These are phyloP conservation scores for Paecilomyces niveus DNA, from an alignment of 2,329 filamentous ascomycete species.

Conservation along the genomic window DNA sequence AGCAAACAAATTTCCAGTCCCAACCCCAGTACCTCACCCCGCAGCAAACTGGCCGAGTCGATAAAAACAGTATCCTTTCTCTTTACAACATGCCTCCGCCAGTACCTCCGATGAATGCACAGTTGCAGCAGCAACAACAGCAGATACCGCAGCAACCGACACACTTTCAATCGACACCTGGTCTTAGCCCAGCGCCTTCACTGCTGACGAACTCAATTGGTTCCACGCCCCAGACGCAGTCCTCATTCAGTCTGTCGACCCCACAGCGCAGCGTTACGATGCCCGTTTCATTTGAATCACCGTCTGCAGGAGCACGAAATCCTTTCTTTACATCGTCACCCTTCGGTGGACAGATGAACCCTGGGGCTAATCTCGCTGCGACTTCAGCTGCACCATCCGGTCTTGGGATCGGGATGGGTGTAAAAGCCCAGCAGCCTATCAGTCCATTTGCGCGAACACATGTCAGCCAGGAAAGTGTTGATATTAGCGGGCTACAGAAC, in stretches of 20 bases:
- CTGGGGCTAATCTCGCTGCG: not conserved
- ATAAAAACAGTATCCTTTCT: conserved; percentile 41
- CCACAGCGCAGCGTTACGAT: conserved; percentile 23
- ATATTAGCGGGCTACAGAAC: conserved; percentile 39
- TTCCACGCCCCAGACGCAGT: conserved; percentile 17
- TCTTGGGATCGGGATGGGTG: conserved; percentile 9
- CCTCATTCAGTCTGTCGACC: conserved; percentile 12
- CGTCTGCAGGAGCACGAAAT: conserved; percentile 18
- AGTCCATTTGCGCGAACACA: conserved; percentile 22
- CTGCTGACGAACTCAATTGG: conserved; percentile 11
- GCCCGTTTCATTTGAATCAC: conserved; percentile 10
- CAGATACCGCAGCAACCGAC: conserved; percentile 10
- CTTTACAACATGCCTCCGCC: conserved; percentile 39
- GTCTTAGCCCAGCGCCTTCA: conserved; percentile 15
- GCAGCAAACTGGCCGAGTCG: conserved; percentile 37
- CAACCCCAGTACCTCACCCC: conserved; percentile 24
- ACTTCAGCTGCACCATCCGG: conserved; percentile 6
- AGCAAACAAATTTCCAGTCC: conserved; percentile 8
- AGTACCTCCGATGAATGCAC: conserved; percentile 23
- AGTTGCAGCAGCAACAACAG: conserved; percentile 19
- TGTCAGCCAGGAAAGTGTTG: conserved; percentile 43
- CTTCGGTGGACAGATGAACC: not conserved
- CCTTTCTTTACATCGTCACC: conserved; percentile 20
- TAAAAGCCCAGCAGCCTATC: conserved; percentile 11
- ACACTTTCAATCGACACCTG: conserved; percentile 7